phyloP scores from a whole-genome alignment of 345 rosid species.

The Lumnitzera racemosa region DNA sequence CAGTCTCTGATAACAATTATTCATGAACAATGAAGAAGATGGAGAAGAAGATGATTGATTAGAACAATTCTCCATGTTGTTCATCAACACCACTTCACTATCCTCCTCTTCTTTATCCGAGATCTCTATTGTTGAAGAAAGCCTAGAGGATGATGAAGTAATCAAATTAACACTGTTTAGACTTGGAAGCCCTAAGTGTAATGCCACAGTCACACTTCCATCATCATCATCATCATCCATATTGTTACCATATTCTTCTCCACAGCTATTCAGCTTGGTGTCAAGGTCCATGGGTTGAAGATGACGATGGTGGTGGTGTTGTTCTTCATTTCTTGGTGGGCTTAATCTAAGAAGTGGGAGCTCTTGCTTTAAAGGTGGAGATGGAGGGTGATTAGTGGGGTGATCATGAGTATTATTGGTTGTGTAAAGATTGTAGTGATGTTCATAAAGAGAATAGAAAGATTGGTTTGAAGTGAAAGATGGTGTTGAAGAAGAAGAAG shows the following conservation, averaged over 20 bases:
- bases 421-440: conserved; percentile 18
- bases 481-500: conserved; percentile 1
- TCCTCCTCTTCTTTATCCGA: conserved; percentile 37
- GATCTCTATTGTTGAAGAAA: conserved; percentile 24
- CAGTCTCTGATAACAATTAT: conserved; percentile 15
- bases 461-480: conserved; percentile 12
- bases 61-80: neutral
- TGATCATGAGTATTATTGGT: conserved; percentile 12
- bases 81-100: conserved; percentile 3
- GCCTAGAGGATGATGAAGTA: conserved; percentile 12
- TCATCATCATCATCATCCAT: conserved; percentile 16
- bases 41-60: conserved; percentile 13
- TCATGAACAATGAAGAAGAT: conserved; percentile 11
- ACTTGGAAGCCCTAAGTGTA: conserved; percentile 77
- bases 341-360: conserved; percentile 84
- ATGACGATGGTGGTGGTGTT: conserved; percentile 10
- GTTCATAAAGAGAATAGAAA: conserved; percentile 25
- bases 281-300: conserved; percentile 37
- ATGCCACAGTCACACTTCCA: conserved; percentile 55
- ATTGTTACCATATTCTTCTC: conserved; percentile 14
- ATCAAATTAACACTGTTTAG: conserved; percentile 31
- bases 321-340: conserved; percentile 46
- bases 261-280: conserved; percentile 19
- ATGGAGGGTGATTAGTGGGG: conserved; percentile 28
- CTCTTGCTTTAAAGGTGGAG: conserved; percentile 80